Evolutionary conservation across 768 basidiomycete genomes (phyloP), one percentile per base, ranked within the genome.

Genomic region (Phanerochaete carnosa): DNA sequence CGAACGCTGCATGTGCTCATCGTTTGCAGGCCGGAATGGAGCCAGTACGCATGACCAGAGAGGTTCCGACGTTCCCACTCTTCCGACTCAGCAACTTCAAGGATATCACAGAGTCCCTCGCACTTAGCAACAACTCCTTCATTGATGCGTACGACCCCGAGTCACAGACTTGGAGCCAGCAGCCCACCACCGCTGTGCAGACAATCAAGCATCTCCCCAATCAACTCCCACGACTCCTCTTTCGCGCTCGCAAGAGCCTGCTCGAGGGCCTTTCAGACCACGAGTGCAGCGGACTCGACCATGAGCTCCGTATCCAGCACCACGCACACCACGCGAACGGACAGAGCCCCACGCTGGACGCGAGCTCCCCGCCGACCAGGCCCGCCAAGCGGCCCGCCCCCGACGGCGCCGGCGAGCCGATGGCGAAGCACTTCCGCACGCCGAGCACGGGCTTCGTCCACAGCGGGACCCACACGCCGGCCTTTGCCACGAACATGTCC

Each of bases 121-220:
- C 81, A 8, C 75, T 90, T 16, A 75, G 76, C 0, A 57, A 76
- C 1, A 70, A 72, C 13, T 82, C 85, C 2, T 89, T 83, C 66
- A 74, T 90, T 46, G 88, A 90, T 63, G 77, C 83, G 2, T 89
- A 80, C 68, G 81, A 85, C 59, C 75, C 79, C 8, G 61, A 68
- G 1, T 79, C 84, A 0, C 75, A 80, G 0, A 80, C 85, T 57
- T 90, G 88, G 88, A 87, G 88, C 55, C 87, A 88, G 61, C 86
- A 88, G 65, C 76, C 80, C 39, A 79, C 86, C 60, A 76, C 76
- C 43, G 80, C 83, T 16, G 86, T 89, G 3, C 80, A 86, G 35
- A 66, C 83, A 37, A 83, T 89, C 45, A 78, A 80, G 49, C 78
- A 76, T 1, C 84, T 85, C 62, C 86, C 89, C 62, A 22, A 32